Percentiles rank a stretch among this genome's conserved stretches.
Conservation (phyloP, 768 basidiomycete species). For the Mycena metata region DNA sequence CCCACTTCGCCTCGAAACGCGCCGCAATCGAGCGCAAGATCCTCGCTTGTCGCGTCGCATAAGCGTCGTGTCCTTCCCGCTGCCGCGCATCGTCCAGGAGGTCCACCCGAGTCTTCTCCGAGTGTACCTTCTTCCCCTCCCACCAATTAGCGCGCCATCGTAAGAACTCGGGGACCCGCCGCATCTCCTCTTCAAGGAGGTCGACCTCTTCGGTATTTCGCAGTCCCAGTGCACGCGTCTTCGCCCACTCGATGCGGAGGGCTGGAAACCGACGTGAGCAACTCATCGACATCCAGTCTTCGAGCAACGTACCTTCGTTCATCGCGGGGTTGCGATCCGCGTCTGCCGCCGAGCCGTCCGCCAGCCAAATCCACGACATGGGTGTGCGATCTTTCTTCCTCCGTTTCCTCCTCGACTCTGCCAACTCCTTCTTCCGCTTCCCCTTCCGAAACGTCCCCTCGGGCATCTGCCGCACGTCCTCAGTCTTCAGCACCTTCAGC, state of each 20-base stretch:
- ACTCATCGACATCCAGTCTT: neutral
- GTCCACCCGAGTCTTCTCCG: neutral
- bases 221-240: conserved; percentile 16
- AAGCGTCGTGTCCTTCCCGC: conserved; percentile 14
- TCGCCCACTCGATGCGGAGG: conserved; percentile 26
- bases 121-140: neutral
- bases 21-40: neutral
- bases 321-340: conserved; percentile 14
- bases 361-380: too few species aligned
- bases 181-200: conserved; percentile 34
- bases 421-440: neutral
- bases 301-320: conserved; percentile 6
- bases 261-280: neutral
- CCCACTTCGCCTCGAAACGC: conserved; percentile 17
- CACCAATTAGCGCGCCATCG: conserved; percentile 26
- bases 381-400: neutral
- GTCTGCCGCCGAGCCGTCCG: conserved; percentile 3
- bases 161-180: conserved; percentile 14
- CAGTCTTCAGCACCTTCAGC: neutral
- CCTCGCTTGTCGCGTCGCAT: conserved; percentile 8
- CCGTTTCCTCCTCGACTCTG: neutral
- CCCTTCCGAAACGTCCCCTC: neutral
- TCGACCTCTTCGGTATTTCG: conserved; percentile 32
- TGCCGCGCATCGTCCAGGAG: neutral
- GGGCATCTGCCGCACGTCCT: conserved; percentile 7